Percentiles rank a stretch among this genome's conserved stretches.
phyloP scores from a whole-genome alignment of 345 rosid species.

The Aquilaria sinensis region DNA sequence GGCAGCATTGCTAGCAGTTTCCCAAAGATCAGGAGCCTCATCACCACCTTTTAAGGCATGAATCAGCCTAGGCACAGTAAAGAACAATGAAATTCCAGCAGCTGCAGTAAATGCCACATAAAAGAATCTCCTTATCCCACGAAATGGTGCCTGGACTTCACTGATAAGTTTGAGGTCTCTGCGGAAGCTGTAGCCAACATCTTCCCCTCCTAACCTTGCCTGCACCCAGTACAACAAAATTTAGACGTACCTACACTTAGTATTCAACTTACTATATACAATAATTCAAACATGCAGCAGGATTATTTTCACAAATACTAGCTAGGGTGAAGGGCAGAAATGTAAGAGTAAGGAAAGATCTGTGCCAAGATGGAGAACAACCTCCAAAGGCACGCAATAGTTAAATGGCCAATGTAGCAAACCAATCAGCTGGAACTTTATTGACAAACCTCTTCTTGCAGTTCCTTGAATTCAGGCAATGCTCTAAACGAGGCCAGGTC shows the following conservation, averaged over 20 bases:
- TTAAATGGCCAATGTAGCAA: neutral
- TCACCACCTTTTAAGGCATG: constrained; percentile 70
- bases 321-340: neutral
- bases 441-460: constrained; percentile 79
- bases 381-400: neutral
- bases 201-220: constrained; percentile 97
- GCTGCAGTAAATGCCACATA: constrained; percentile 76
- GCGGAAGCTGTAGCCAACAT: constrained; percentile 76
- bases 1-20: constrained; percentile 76
- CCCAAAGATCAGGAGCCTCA: constrained; percentile 72
- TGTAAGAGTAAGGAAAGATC: neutral
- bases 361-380: neutral
- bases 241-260: constrained; percentile 3
- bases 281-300: neutral
- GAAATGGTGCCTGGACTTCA: constrained; percentile 98
- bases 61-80: constrained; percentile 77
- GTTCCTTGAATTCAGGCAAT: constrained; percentile 86
- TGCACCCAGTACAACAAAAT: constrained; percentile 24
- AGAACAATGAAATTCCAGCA: constrained; percentile 83
- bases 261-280: neutral
- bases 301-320: neutral
- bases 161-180: constrained; percentile 95
- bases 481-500: constrained; percentile 93
- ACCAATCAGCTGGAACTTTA: constrained; percentile 1
- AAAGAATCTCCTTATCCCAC: constrained; percentile 83